Evolutionary conservation across 805 yeast species (phyloP), one percentile per base, ranked within the genome.

Genomic region (Barnettozyma botsteinii): DNA sequence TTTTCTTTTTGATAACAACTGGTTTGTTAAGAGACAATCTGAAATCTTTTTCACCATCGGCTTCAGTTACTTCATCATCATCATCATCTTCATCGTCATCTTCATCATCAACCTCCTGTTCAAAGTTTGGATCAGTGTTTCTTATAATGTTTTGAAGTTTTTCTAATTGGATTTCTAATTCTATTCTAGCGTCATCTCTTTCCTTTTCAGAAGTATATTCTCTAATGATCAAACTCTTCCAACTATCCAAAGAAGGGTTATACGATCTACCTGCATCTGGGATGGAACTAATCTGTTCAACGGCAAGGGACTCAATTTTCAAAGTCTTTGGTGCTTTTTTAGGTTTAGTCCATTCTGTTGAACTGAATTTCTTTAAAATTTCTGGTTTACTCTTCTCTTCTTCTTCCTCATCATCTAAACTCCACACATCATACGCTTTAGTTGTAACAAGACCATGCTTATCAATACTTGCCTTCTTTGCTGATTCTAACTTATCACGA

Each of bases 241-340:
- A 93, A 21, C 84, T 77, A 41, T 81, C 83, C 48, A 80, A 67
- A 11, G 91, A 73, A 20, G 98, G 98, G 57, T 93, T 93, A 57
- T 87, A 93, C 3, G 98, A 89, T 59, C 83, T 85, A 40, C 98
- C 98, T 2, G 81, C 93, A 52, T 81, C 81, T 11, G 95, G 88
- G 4, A 79, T 41, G 2, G 50, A 60, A 15, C 69, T 79, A 34
- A 64, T 52, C n/a, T 70, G 70, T 42, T 67, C 71, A 14, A 85
- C 73, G 31, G 52, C 52, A n/a, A 79, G 57, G 1, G 94, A 81
- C 3, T 65, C 65, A 24, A 64, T 60, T 34, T 60, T 67, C 48
- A 79, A 51, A 3, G 89, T 81, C 20, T 58, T 59, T 12, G 93
- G 91, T 4, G 61, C 66, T 5, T 58, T 59, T 4, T 73, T 70